phyloP scores from a whole-genome alignment of 768 basidiomycete genomes.

The Pisolithus marmoratus region DNA sequence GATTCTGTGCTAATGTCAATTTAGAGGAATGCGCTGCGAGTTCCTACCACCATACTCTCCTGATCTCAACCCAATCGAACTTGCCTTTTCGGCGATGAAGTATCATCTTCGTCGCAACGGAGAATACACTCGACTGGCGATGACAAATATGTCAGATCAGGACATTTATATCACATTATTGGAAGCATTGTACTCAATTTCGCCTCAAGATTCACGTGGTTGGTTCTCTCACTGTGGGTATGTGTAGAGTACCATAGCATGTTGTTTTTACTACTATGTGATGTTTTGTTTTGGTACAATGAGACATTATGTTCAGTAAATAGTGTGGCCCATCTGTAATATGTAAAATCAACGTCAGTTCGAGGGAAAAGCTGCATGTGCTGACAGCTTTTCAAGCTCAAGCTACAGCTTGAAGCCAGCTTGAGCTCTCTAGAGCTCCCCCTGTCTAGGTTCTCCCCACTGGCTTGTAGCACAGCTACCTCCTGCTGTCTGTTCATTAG shows the following conservation, averaged over 20 bases:
- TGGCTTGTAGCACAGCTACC: too few species aligned
- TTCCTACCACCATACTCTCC: slow-evolving; percentile 26
- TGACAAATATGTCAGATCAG: slow-evolving; percentile 1
- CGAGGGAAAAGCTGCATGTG: too few species aligned
- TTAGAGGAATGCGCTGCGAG: background rate
- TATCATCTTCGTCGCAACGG: slow-evolving; percentile 14
- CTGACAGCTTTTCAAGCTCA: too few species aligned
- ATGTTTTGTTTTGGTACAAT: too few species aligned
- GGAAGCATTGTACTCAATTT: slow-evolving; percentile 16
- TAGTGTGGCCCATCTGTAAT: too few species aligned
- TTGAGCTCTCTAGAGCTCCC: too few species aligned
- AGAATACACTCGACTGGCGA: slow-evolving; percentile 7
- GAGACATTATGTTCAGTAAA: too few species aligned
- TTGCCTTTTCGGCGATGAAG: slow-evolving; percentile 25
- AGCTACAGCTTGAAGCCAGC: too few species aligned
- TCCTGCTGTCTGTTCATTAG: too few species aligned
- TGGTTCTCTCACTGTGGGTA: slow-evolving; percentile 15
- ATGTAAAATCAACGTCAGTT: too few species aligned
- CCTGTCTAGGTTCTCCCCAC: too few species aligned
- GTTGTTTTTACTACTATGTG: too few species aligned
- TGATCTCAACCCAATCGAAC: slow-evolving; percentile 24
- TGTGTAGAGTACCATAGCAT: background rate
- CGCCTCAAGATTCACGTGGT: slow-evolving; percentile 10
- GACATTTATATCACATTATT: slow-evolving; percentile 17
- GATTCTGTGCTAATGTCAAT: background rate